A percentile compares a stretch with the other conserved stretches of the same genome.
These are phyloP conservation scores for Imleria badia DNA, from an alignment of 768 basidiomycete genomes.

Conservation along the genomic window DNA sequence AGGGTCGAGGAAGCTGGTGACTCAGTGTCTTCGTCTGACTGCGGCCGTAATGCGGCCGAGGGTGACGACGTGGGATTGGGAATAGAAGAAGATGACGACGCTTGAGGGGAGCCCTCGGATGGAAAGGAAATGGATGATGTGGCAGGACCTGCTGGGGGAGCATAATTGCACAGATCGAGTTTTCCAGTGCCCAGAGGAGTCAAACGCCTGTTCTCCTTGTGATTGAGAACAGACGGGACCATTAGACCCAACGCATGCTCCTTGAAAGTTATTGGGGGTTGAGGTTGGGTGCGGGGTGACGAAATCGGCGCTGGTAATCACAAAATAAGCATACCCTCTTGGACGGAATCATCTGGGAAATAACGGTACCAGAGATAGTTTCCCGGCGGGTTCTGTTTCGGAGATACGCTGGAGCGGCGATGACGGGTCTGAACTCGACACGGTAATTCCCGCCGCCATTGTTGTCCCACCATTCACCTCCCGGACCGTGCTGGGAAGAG, in stretches of 20 bases:
- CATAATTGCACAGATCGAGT: slow-evolving; percentile 35
- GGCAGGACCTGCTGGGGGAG: slow-evolving; percentile 21
- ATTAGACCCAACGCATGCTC: slow-evolving; percentile 14
- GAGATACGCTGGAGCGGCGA: neutral
- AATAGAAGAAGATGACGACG: neutral
- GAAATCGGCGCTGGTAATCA: slow-evolving; percentile 7
- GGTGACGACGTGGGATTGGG: neutral
- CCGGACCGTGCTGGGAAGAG: slow-evolving; percentile 35
- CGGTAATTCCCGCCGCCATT: slow-evolving; percentile 77
- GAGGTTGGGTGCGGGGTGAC: neutral
- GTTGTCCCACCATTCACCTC: slow-evolving; percentile 94
- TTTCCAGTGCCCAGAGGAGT: slow-evolving; percentile 14
- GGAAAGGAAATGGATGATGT: slow-evolving; percentile 2
- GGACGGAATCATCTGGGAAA: neutral
- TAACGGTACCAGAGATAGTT: slow-evolving; percentile 19
- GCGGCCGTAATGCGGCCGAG: neutral
- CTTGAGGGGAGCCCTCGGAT: neutral
- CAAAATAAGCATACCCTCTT: neutral
- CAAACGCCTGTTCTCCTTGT: neutral
- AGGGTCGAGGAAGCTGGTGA: slow-evolving; percentile 30
- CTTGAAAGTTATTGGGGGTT: slow-evolving; percentile 2
- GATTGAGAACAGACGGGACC: neutral
- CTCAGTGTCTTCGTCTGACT: slow-evolving; percentile 13
- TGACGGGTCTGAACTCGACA: slow-evolving; percentile 53
- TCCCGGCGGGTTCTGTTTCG: no score